Evolutionary conservation across 148 eudicot genomes (phyloP).

Genomic region (Drosera capensis): DNA sequence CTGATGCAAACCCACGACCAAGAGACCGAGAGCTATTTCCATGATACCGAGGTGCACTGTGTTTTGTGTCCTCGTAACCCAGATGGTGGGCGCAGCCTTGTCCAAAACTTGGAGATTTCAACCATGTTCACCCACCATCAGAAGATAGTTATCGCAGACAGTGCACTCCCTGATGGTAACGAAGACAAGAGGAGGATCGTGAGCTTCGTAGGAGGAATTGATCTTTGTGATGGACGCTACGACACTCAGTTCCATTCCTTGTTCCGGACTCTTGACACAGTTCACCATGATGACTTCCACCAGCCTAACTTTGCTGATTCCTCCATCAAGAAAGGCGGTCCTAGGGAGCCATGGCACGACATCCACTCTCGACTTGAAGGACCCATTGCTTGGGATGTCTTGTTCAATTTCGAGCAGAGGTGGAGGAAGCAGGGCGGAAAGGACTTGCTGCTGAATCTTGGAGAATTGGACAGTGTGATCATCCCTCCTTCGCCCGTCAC

Average conservation of each 20-base stretch:
- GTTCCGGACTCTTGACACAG: constrained; percentile 25
- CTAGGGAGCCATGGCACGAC: constrained; percentile 58
- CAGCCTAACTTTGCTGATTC: constrained; percentile 28
- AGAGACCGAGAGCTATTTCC: constrained; percentile 25
- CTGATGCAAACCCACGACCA: constrained; percentile 28
- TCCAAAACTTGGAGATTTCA: constrained; percentile 22
- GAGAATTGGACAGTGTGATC: constrained; percentile 17
- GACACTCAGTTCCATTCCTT: constrained; percentile 42
- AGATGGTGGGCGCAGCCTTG: constrained; percentile 23
- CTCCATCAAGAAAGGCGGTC: constrained; percentile 35
- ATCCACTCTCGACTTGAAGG: constrained; percentile 40
- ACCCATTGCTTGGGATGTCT: constrained; percentile 39
- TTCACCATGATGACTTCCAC: constrained; percentile 39
- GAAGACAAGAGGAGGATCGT: constrained; percentile 25
- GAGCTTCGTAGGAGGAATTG: constrained; percentile 42
- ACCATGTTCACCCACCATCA: constrained; percentile 45
- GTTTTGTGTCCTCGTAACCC: constrained; percentile 38
- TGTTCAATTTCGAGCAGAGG: constrained; percentile 38
- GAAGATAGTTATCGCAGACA: constrained; percentile 34
- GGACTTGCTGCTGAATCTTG: constrained; percentile 19
- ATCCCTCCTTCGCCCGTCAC: constrained; percentile 32
- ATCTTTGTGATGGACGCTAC: constrained; percentile 46
- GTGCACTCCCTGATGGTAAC: constrained; percentile 22
- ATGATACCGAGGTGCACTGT: constrained; percentile 21
- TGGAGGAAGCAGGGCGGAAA: constrained; percentile 36